phyloP scores from a whole-genome alignment of 2,329 filamentous ascomycete species.

The Magnaporthiopsis rhizophila region DNA sequence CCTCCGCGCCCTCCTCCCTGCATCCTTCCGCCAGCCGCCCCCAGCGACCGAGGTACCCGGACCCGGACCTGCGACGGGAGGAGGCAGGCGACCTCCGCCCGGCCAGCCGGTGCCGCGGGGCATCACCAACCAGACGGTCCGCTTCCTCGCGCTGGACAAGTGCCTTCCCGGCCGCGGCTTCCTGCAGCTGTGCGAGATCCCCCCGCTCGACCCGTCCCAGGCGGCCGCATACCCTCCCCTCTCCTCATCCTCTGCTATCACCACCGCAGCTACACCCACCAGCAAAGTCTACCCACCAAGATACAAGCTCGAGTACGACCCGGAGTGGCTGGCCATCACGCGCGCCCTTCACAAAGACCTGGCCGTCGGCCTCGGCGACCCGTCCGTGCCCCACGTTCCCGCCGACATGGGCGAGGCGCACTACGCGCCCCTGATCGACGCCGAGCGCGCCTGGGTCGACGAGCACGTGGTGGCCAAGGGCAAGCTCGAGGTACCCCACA shows the following conservation, averaged over 20 bases:
- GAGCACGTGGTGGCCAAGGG: conserved; percentile 58
- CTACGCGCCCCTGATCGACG: conserved; percentile 61
- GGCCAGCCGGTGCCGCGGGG: conserved; percentile 58
- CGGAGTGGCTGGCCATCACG: conserved; percentile 92
- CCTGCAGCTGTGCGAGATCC: conserved; percentile 66
- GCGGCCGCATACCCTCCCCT: conserved; percentile 13
- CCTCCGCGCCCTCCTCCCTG: conserved; percentile 66
- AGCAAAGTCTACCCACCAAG: conserved; percentile 26
- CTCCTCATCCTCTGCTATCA: conserved; percentile 7
- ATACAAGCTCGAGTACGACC: conserved; percentile 69
- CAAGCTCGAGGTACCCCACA: conserved; percentile 63
- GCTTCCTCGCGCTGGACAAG: conserved; percentile 89
- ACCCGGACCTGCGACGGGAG: no score
- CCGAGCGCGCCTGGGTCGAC: conserved; percentile 72
- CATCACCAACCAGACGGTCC: conserved; percentile 71
- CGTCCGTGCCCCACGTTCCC: conserved; percentile 35
- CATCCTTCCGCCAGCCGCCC: conserved; percentile 53
- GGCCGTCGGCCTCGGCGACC: conserved; percentile 48
- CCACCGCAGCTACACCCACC: conserved; percentile 11
- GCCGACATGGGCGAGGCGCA: conserved; percentile 58
- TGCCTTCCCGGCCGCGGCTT: conserved; percentile 74
- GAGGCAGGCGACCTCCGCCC: conserved; percentile 26
- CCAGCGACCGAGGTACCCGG: conserved; percentile 18
- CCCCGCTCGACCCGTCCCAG: conserved; percentile 32
- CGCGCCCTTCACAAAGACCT: conserved; percentile 67